A percentile compares a stretch with the other conserved stretches of the same genome.
Evolutionary conservation across 225 moss, liverwort and hornwort genomes (phyloP).

Genomic region (Lunularia cruciata): DNA sequence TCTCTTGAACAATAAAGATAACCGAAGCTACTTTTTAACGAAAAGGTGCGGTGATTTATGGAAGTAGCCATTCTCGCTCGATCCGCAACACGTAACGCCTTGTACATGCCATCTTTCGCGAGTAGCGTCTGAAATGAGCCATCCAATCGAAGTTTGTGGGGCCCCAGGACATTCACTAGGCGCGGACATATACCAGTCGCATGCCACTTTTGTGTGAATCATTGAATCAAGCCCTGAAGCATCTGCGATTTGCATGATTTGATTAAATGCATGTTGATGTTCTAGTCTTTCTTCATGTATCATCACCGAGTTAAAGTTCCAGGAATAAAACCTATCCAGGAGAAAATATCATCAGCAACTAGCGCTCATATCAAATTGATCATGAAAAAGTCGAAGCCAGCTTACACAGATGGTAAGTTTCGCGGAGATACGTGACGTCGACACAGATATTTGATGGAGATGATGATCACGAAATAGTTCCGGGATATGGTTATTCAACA

Average conservation of each 20-base stretch:
- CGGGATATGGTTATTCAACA: too few relatives aligned
- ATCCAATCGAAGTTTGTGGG: not conserved
- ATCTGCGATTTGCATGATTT: not conserved
- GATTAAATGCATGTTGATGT: too few relatives aligned
- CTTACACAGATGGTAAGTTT: not conserved
- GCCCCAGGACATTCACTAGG: not conserved
- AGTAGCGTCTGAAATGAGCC: constrained; percentile 4
- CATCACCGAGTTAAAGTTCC: too few relatives aligned
- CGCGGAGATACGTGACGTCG: not conserved
- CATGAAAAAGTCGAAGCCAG: too few relatives aligned
- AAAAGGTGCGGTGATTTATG: not conserved
- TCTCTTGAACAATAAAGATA: not conserved
- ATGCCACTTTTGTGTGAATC: not conserved
- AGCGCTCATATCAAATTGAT: too few relatives aligned
- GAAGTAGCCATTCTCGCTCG: not conserved
- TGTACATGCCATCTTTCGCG: not conserved
- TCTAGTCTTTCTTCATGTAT: not conserved
- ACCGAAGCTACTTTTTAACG: not conserved
- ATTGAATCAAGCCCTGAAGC: not conserved
- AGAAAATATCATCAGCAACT: too few relatives aligned
- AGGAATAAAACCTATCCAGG: not conserved
- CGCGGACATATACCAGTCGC: not conserved
- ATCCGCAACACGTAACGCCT: constrained; percentile 5
- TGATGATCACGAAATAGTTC: too few relatives aligned
- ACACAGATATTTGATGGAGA: not conserved